Evolutionary conservation across 1,284 basidiomycete genomes (phyloP).

Genomic region (Megacollybia platyphylla): DNA sequence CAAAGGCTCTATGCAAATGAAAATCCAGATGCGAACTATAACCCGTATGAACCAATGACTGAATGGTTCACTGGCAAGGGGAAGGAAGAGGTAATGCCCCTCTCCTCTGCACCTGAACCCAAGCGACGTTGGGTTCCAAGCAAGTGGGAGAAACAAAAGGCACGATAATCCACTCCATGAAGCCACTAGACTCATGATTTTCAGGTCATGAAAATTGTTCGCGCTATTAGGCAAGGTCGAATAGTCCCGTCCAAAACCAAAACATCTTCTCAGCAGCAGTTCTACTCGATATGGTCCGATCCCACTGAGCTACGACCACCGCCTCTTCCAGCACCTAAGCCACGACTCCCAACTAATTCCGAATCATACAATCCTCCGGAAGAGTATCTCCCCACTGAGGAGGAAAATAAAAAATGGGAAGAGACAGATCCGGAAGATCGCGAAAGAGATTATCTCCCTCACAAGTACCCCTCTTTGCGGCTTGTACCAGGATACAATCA

Average conservation of each 20-base stretch:
- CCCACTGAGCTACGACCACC: conserved; percentile 53
- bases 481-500: conserved; percentile 86
- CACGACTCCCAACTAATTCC: conserved; percentile 77
- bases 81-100: conserved; percentile 87
- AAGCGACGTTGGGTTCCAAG: conserved; percentile 95
- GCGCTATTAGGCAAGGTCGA: conserved; percentile 91
- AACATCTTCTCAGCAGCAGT: conserved; percentile 58
- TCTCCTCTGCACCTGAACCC: conserved; percentile 87
- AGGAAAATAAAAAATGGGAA: conserved; percentile 81
- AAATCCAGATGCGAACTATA: conserved; percentile 82
- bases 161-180: conserved; percentile 15
- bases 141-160: conserved; percentile 99
- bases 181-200: conserved; percentile 5
- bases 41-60: conserved; percentile 87
- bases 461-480: conserved; percentile 79
- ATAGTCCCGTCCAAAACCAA: conserved; percentile 87
- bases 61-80: conserved; percentile 98
- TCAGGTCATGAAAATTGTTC: conserved; percentile 98
- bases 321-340: conserved; percentile 90
- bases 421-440: conserved; percentile 83
- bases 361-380: conserved; percentile 99
- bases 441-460: conserved; percentile 81
- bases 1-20: conserved; percentile 81
- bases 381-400: conserved; percentile 89
- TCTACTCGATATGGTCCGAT: conserved; percentile 88